Conservation (phyloP, 192 early-diverging fungal genomes). For the Backusella morwellensis region DNA sequence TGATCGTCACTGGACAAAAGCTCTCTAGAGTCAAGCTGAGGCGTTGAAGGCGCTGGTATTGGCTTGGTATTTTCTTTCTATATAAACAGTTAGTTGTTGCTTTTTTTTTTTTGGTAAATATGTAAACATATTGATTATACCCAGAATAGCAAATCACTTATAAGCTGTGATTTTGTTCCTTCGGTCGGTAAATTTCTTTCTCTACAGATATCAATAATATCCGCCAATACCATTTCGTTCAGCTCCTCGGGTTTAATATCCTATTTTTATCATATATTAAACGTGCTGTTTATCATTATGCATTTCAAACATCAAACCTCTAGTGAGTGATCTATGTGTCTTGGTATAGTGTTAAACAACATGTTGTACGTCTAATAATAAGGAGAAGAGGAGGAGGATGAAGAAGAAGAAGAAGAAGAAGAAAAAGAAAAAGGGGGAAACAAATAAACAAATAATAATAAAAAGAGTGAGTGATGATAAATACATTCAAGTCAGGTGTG, state of each 20-base stretch:
- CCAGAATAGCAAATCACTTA: slow-evolving; percentile 60
- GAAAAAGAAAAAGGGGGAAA: neutral
- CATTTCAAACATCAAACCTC: slow-evolving; percentile 21
- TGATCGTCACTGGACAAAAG: slow-evolving; percentile 28
- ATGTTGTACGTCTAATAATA: slow-evolving; percentile 1
- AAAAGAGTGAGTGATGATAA: neutral
- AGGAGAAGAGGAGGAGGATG: too few relatives aligned
- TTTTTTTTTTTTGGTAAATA: too few relatives aligned
- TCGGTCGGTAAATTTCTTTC: slow-evolving; percentile 69
- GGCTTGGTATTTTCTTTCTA: slow-evolving; percentile 65
- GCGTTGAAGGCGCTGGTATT: slow-evolving; percentile 65
- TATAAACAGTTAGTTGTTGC: neutral
- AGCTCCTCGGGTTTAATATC: slow-evolving; percentile 57
- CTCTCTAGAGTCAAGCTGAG: slow-evolving; percentile 49
- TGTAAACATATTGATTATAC: slow-evolving; percentile 24
- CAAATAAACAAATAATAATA: neutral
- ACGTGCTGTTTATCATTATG: neutral
- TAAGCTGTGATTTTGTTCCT: slow-evolving; percentile 60
- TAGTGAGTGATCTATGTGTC: slow-evolving; percentile 57
- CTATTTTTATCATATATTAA: slow-evolving; percentile 16
- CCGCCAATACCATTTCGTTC: slow-evolving; percentile 63
- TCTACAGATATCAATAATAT: slow-evolving; percentile 69
- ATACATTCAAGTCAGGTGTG: neutral
- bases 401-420: neutral
- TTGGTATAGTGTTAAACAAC: slow-evolving; percentile 52